A percentile compares a stretch with the other conserved stretches of the same genome.
Conservation (phyloP, 495 filamentous ascomycete species). For the Aspergillus panamensis region DNA sequence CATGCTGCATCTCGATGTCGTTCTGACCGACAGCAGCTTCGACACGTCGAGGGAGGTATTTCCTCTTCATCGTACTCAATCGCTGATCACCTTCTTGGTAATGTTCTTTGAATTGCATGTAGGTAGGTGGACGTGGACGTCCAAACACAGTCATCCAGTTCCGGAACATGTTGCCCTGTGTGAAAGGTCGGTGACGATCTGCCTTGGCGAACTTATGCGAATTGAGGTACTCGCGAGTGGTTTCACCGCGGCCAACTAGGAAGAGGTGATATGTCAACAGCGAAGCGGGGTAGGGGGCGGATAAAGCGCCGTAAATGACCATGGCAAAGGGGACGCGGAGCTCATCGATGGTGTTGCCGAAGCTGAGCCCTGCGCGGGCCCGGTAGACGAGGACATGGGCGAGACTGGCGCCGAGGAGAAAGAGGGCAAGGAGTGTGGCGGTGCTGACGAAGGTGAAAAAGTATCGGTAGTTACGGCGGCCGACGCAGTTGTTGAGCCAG, state of each 20-base stretch:
- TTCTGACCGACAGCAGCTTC: constrained; percentile 42
- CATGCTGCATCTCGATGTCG: constrained; percentile 59
- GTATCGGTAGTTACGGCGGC: constrained; percentile 95
- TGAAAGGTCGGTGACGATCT: constrained; percentile 88
- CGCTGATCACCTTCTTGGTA: constrained; percentile 84
- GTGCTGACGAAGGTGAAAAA: constrained; percentile 87
- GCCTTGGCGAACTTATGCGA: constrained; percentile 89
- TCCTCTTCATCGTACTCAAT: constrained; percentile 60
- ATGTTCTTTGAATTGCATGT: constrained; percentile 76
- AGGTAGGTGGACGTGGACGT: constrained; percentile 82
- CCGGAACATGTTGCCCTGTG: constrained; percentile 67
- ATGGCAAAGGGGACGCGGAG: constrained; percentile 84
- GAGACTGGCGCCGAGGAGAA: constrained; percentile 69
- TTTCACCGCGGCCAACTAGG: constrained; percentile 84
- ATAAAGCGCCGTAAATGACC: constrained; percentile 76
- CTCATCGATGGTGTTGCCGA: constrained; percentile 60
- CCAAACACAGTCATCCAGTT: constrained; percentile 82
- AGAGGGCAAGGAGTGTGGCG: constrained; percentile 70
- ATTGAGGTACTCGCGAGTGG: constrained; percentile 92
- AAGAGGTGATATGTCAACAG: constrained; percentile 86
- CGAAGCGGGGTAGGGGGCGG: constrained; percentile 76
- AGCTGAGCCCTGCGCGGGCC: constrained; percentile 55
- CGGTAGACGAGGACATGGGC: constrained; percentile 76
- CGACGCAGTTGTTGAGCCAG: constrained; percentile 98
- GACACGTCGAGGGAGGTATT: constrained; percentile 43